A percentile compares a stretch with the other conserved stretches of the same genome.
Evolutionary conservation across 139 green algal species (phyloP).

Genomic region (Haematococcus lacustris): DNA sequence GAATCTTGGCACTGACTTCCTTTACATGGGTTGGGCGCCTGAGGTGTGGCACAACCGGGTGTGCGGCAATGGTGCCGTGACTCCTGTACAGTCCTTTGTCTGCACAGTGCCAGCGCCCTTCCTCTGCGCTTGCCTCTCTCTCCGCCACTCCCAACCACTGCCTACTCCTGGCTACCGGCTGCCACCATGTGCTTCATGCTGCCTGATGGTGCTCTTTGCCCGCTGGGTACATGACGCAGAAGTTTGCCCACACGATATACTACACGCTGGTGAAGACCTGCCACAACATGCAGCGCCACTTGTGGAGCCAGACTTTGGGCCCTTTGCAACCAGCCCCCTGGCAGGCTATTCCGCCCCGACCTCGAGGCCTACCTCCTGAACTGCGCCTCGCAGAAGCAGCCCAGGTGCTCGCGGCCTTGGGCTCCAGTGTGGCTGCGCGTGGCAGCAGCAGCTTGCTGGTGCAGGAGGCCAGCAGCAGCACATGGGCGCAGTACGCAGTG

Average conservation of each 20-base stretch:
- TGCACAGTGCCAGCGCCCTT: background rate
- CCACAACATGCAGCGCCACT: conserved; percentile 37
- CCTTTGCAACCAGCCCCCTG: background rate
- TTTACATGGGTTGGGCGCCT: no score
- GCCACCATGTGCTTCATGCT: background rate
- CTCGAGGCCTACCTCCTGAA: background rate
- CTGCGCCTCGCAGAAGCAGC: conserved; percentile 18
- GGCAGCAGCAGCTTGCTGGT: conserved; percentile 8
- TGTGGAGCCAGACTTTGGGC: conserved; percentile 1
- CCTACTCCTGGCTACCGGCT: no score
- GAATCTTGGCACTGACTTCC: no score
- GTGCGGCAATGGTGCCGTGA: background rate
- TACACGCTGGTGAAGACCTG: conserved; percentile 60
- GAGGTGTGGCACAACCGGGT: background rate
- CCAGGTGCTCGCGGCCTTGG: conserved; percentile 30
- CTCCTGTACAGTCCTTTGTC: background rate
- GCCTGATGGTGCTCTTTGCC: background rate
- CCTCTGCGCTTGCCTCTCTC: no score
- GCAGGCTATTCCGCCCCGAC: background rate
- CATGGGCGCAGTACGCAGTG: conserved; percentile 41
- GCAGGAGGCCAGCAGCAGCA: conserved; percentile 20
- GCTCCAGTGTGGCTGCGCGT: background rate
- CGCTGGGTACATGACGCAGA: conserved; percentile 5
- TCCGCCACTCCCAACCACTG: no score
- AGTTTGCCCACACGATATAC: conserved; percentile 43